Conservation (phyloP, 768 basidiomycete species). For the Hysterangium stoloniferum region DNA sequence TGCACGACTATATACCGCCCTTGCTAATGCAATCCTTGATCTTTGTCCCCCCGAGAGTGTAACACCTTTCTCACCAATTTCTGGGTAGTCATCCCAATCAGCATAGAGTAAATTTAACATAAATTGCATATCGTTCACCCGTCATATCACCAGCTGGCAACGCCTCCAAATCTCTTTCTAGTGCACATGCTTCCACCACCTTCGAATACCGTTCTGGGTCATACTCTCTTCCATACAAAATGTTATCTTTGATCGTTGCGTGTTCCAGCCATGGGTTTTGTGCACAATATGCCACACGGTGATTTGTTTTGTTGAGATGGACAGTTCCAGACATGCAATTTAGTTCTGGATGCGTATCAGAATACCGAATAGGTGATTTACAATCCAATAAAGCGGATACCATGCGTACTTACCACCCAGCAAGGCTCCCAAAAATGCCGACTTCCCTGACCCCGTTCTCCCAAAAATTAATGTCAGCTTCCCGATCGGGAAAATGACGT, state of each 20-base stretch:
- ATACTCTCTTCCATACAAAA: conserved; percentile 61
- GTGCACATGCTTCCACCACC: conserved; percentile 69
- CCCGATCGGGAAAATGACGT: conserved; percentile 50
- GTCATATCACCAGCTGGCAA: conserved; percentile 75
- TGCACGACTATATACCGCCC: conserved; percentile 71
- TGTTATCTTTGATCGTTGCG: conserved; percentile 75
- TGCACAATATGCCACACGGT: conserved; percentile 61
- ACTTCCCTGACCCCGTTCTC: conserved; percentile 66
- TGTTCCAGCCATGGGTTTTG: conserved; percentile 73
- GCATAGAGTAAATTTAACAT: conserved; percentile 1
- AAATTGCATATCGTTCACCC: conserved; percentile 28
- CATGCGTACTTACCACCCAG: conserved; percentile 48
- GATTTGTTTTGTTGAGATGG: conserved; percentile 45
- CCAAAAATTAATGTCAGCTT: conserved; percentile 54
- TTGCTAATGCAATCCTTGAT: conserved; percentile 67
- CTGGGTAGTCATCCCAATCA: conserved; percentile 22
- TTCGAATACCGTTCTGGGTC: conserved; percentile 55
- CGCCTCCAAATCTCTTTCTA: conserved; percentile 61
- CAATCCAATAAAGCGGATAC: no score
- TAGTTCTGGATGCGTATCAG: conserved; percentile 39
- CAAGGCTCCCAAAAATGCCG: conserved; percentile 50
- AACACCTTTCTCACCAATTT: conserved; percentile 79
- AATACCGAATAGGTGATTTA: conserved; percentile 2
- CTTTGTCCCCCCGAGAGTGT: conserved; percentile 69
- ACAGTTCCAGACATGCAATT: conserved; percentile 46